Evolutionary conservation across 2,329 filamentous ascomycete species (phyloP).

Genomic region (Sclerotinia spermophila): DNA sequence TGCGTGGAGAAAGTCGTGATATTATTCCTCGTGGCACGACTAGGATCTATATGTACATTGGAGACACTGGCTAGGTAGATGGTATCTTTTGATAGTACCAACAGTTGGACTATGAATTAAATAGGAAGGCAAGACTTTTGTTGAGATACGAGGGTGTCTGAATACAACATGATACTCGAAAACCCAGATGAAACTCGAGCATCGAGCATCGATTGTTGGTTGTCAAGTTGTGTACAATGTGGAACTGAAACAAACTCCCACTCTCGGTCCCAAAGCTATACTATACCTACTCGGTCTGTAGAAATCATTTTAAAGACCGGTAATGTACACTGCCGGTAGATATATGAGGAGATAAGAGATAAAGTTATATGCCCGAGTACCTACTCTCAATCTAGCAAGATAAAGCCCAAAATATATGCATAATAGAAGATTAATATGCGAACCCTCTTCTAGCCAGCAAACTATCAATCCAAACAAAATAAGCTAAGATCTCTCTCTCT

Average conservation of each 20-base stretch:
- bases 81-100: neutral
- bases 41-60: neutral
- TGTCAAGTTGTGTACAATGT: neutral
- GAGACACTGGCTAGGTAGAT: neutral
- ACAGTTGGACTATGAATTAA: neutral
- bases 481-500: neutral
- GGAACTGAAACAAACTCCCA: neutral
- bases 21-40: neutral
- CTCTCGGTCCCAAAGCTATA: neutral
- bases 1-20: slow-evolving; percentile 7
- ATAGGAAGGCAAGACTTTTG: neutral
- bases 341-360: neutral
- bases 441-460: neutral
- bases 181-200: neutral
- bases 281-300: neutral
- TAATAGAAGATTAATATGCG: neutral
- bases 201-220: neutral
- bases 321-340: neutral
- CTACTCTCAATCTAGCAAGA: neutral
- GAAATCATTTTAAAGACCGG: neutral
- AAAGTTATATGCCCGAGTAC: neutral
- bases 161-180: neutral
- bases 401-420: neutral
- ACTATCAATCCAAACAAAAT: neutral
- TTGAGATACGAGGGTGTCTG: neutral